Base-by-base conservation (phyloP, 768 basidiomycete species). In the Gelatoporia subvermispora region DNA sequence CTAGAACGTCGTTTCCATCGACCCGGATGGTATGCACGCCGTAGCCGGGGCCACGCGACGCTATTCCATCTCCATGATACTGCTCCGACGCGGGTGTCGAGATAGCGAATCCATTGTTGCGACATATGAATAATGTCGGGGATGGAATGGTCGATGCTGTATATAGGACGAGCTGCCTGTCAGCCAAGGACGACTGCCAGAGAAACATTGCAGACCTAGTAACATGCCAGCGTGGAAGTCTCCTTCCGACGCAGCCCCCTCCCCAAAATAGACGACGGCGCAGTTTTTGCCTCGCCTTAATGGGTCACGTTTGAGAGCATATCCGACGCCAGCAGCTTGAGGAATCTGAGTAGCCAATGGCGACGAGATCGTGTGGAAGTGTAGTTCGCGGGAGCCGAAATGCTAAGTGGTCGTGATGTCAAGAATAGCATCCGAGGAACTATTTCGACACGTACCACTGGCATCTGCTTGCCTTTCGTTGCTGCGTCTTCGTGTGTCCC, bases 301-400 rank as follows among this genome's bases (percentile, higher is more conserved):
- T 0, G 85, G 84, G 38, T 87, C 84, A 3, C 93, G 83, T 57
- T 84, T 84, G 47, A 97, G 73, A 1, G 94, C 92, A 60, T 89
- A 95, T 0, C 79, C 93, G 5, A 95, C 91, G 15, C 93, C 94
- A 0, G 93, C 93, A 20, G 92, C 94, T 66, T 94, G 92, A 7
- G 91, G 93, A 56, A 96, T 90, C 67, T 97, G 93, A 1, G 94
- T 97, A 9, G 88, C 91, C 22, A 97, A 75, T 1, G 93, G 88
- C 5, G 90, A 93, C 3, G 94, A 96, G 51, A 96, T 96, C 17
- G 89, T 91, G 67, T 93, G 89, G 64, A 94, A 95, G 64, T 95
- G 93, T 50, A 87, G 79, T 49, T 81, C 69, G 1, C 78, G 75
- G 4, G 92, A 92, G 13, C 91, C 89, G 65, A 93, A 92, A 61